These are phyloP conservation scores for Pseudisothecium myosuroides DNA, from an alignment of 225 moss, liverwort and hornwort genomes.

Conservation along the genomic window DNA sequence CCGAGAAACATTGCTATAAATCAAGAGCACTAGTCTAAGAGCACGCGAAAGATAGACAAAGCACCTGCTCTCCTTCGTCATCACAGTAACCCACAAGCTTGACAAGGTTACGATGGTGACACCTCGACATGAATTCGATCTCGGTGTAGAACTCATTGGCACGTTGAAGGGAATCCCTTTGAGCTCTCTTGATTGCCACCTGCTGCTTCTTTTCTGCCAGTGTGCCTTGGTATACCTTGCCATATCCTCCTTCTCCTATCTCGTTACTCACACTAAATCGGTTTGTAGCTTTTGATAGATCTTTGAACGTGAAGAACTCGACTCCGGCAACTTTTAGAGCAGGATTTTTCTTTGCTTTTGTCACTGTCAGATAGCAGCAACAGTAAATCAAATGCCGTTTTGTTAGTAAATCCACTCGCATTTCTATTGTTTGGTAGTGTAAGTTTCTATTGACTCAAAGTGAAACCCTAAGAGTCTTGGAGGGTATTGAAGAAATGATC, in stretches of 20 bases:
- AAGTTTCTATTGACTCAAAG: neutral
- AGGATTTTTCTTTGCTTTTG: neutral
- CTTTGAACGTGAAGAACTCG: conserved; percentile 28
- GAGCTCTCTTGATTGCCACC: conserved; percentile 49
- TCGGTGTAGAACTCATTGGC: conserved; percentile 38
- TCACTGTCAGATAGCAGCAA: neutral
- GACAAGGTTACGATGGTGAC: conserved; percentile 38
- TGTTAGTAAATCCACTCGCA: neutral
- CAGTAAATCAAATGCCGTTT: neutral
- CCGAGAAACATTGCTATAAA: neutral
- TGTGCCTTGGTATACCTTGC: neutral
- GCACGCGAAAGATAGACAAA: neutral
- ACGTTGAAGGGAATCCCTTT: conserved; percentile 19
- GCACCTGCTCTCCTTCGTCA: conserved; percentile 16
- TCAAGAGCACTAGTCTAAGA: neutral
- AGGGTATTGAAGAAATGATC: neutral
- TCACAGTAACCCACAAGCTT: conserved; percentile 16
- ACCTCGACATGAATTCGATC: conserved; percentile 42
- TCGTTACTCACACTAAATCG: conserved; percentile 3
- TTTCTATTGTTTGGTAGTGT: neutral
- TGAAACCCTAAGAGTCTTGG: neutral
- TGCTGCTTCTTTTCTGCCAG: neutral
- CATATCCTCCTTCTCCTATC: conserved; percentile 17
- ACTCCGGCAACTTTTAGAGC: conserved; percentile 21
- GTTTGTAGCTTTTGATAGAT: conserved; percentile 19